Conservation (phyloP, 1,284 basidiomycete genomes). For the Meira nashicola region DNA sequence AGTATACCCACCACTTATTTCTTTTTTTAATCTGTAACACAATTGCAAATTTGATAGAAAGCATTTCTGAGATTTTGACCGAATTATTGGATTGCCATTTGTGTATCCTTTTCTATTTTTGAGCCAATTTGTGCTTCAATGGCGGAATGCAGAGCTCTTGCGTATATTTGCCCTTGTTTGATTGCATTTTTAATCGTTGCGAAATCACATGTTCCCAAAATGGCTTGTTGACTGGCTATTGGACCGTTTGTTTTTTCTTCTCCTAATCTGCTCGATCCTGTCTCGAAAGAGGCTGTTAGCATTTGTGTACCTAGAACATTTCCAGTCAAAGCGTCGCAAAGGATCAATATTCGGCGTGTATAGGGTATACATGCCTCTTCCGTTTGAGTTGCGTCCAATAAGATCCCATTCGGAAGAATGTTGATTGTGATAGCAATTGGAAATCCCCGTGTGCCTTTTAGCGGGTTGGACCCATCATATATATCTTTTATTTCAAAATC, state of each 20-base stretch:
- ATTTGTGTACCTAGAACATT: conserved; percentile 27
- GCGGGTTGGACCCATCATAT: conserved; percentile 26
- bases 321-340: conserved; percentile 16
- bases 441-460: conserved; percentile 31
- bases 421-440: conserved; percentile 45
- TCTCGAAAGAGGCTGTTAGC: not conserved
- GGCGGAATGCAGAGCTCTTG: not conserved
- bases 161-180: not conserved
- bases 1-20: not conserved
- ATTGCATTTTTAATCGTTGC: not conserved
- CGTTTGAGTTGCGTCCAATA: conserved; percentile 40
- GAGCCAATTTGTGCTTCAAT: not conserved
- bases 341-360: conserved; percentile 30
- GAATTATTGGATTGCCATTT: not conserved
- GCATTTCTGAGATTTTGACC: not conserved
- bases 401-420: conserved; percentile 28
- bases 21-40: not conserved
- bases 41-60: too few relatives aligned
- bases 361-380: conserved; percentile 34
- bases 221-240: not conserved
- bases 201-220: conserved; percentile 1
- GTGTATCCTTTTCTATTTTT: not conserved
- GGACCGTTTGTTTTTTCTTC: not conserved
- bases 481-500: conserved; percentile 43
- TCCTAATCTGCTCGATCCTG: not conserved